Evolutionary conservation across 306 rosid species (phyloP).

Genomic region (Cicer yamashitae): DNA sequence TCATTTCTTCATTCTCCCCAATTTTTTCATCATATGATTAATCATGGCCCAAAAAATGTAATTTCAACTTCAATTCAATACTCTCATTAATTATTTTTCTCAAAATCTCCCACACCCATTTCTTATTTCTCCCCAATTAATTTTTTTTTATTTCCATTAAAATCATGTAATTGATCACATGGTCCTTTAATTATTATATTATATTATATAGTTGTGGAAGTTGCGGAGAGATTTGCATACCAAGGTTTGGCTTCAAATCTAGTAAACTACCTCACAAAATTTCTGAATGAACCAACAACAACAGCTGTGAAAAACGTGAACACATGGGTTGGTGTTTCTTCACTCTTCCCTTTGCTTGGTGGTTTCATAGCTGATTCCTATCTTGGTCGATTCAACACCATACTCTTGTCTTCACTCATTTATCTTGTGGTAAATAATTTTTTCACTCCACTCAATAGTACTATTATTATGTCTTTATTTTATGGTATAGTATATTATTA

Average conservation of each 20-base stretch:
- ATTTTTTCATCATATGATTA: not conserved
- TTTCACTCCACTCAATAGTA: not conserved
- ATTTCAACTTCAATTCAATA: too few relatives aligned
- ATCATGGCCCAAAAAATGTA: too few relatives aligned
- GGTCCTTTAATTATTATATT: not conserved
- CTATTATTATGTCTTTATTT: too few relatives aligned
- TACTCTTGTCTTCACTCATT: conserved; percentile 55
- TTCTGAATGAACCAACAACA: conserved; percentile 53
- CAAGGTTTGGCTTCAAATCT: conserved; percentile 52
- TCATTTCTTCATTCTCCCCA: not conserved
- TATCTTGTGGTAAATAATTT: conserved; percentile 54
- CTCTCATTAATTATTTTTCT: too few relatives aligned
- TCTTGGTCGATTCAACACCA: conserved; percentile 67
- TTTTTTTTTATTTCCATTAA: not conserved
- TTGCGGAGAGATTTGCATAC: conserved; percentile 64
- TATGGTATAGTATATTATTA: too few relatives aligned
- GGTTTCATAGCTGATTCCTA: conserved; percentile 66
- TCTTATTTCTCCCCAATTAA: not conserved
- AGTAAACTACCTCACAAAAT: conserved; percentile 50
- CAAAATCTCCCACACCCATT: not conserved
- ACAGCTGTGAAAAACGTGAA: conserved; percentile 64
- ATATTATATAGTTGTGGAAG: conserved; percentile 48
- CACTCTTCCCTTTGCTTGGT: conserved; percentile 65
- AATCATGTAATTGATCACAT: not conserved
- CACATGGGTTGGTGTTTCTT: conserved; percentile 67